phyloP scores from a whole-genome alignment of 2,329 filamentous ascomycete species.

The Alternaria novae-zelandiae region DNA sequence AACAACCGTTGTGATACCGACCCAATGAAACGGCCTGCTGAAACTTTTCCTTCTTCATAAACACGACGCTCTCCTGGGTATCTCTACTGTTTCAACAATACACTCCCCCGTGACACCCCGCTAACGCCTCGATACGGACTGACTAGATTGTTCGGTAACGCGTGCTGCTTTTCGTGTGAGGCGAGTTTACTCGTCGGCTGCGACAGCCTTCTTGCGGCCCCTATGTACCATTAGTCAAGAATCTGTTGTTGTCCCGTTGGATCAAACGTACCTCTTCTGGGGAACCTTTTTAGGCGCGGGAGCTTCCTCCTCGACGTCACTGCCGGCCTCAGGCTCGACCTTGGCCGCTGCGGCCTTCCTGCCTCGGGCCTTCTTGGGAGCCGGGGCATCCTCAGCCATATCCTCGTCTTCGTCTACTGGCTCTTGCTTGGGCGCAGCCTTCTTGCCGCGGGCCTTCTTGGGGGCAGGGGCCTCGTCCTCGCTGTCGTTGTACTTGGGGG shows the following conservation, averaged over 20 bases:
- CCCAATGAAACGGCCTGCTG: not conserved
- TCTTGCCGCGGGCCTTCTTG: constrained; percentile 35
- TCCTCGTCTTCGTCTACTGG: constrained; percentile 21
- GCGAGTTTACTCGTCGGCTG: constrained; percentile 22
- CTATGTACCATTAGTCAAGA: constrained; percentile 19
- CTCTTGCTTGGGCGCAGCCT: constrained; percentile 8
- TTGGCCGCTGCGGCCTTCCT: constrained; percentile 36
- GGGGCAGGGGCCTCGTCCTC: constrained; percentile 26
- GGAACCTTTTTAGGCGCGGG: constrained; percentile 22
- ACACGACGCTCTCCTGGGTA: not conserved
- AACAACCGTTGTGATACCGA: not conserved
- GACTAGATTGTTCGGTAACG: not conserved
- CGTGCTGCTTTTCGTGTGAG: not conserved
- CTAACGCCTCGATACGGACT: constrained; percentile 6
- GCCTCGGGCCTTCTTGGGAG: constrained; percentile 40
- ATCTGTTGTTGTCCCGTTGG: too few species aligned
- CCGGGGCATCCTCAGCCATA: constrained; percentile 8
- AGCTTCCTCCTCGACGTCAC: constrained; percentile 7
- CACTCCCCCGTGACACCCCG: not conserved
- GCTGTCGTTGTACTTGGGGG: constrained; percentile 11
- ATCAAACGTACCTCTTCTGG: constrained; percentile 35
- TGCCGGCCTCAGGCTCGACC: constrained; percentile 18
- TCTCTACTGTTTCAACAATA: constrained; percentile 2
- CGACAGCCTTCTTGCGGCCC: constrained; percentile 31
- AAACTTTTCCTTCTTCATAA: not conserved